Evolutionary conservation across 1,284 basidiomycete species (phyloP).

Genomic region (Leccinum laetum): DNA sequence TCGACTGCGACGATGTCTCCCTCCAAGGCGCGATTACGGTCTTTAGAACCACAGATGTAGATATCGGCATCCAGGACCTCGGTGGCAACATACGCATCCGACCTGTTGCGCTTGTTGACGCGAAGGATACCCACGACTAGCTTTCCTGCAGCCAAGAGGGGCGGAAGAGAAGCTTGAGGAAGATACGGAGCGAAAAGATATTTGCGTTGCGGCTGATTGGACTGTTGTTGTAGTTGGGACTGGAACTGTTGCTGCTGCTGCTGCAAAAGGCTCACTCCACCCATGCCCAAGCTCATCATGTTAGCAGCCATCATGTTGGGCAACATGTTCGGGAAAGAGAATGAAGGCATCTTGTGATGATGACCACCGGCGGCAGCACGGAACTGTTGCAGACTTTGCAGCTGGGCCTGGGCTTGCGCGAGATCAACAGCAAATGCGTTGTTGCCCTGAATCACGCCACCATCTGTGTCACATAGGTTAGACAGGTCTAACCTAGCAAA

Average conservation of each 20-base stretch:
- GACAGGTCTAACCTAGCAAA: neutral
- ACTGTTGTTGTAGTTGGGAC: constrained; percentile 89
- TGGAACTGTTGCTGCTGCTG: constrained; percentile 89
- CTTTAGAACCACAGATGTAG: constrained; percentile 98
- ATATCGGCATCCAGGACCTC: constrained; percentile 99
- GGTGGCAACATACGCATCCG: constrained; percentile 99
- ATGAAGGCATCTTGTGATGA: constrained; percentile 96
- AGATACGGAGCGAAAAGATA: constrained; percentile 99
- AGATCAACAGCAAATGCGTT: constrained; percentile 77
- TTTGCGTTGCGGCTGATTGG: constrained; percentile 92
- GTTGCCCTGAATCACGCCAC: constrained; percentile 68
- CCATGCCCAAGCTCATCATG: constrained; percentile 87
- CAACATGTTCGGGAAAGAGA: constrained; percentile 96
- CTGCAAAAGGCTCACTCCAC: constrained; percentile 76
- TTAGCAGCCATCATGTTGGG: constrained; percentile 95
- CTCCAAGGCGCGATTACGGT: constrained; percentile 97
- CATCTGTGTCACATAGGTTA: constrained; percentile 46
- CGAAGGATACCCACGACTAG: constrained; percentile 97
- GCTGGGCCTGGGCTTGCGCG: constrained; percentile 94
- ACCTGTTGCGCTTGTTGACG: constrained; percentile 99
- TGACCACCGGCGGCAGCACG: constrained; percentile 93
- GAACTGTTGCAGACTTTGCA: constrained; percentile 97
- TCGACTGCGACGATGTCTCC: constrained; percentile 99
- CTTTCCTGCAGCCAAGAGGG: constrained; percentile 97
- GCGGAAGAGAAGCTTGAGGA: constrained; percentile 96